These are phyloP conservation scores for Parathielavia appendiculata DNA, from an alignment of 495 filamentous ascomycete genomes.

Conservation along the genomic window DNA sequence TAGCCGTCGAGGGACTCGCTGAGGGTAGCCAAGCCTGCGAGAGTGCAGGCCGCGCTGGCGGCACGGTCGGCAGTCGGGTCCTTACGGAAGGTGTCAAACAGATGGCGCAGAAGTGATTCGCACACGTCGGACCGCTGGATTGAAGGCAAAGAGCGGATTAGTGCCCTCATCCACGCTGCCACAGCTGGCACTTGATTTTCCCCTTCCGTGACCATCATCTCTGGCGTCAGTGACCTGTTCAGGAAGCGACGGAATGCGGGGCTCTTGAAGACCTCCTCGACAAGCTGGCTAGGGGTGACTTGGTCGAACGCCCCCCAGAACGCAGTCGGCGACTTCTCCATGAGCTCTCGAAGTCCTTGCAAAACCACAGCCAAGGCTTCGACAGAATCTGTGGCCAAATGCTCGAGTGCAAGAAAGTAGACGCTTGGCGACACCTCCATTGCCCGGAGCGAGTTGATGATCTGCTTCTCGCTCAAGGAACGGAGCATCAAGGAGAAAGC, in stretches of 20 bases:
- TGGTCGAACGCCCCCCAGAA: constrained; percentile 85
- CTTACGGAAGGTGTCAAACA: constrained; percentile 62
- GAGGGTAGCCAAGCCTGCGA: constrained; percentile 44
- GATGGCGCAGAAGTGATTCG: constrained; percentile 60
- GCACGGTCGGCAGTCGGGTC: constrained; percentile 32
- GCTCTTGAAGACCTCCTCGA: constrained; percentile 71
- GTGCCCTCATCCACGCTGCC: constrained; percentile 63
- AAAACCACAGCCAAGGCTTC: constrained; percentile 58
- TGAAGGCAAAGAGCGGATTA: constrained; percentile 69
- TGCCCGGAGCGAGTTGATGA: constrained; percentile 69
- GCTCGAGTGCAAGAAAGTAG: constrained; percentile 69
- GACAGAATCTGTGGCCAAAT: constrained; percentile 56
- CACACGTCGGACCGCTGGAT: constrained; percentile 67
- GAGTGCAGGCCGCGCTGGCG: constrained; percentile 41
- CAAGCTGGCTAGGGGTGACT: constrained; percentile 65
- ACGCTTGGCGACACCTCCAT: constrained; percentile 68
- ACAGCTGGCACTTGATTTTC: constrained; percentile 52
- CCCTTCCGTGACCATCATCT: constrained; percentile 50
- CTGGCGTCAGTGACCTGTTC: constrained; percentile 49
- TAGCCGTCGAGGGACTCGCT: constrained; percentile 44
- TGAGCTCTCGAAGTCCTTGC: constrained; percentile 57
- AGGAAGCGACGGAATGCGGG: constrained; percentile 60
- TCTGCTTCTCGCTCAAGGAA: constrained; percentile 64
- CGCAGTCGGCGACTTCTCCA: constrained; percentile 66
- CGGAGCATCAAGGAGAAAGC: constrained; percentile 65